phyloP scores from a whole-genome alignment of 805 yeast species.

The Starmerella powellii region DNA sequence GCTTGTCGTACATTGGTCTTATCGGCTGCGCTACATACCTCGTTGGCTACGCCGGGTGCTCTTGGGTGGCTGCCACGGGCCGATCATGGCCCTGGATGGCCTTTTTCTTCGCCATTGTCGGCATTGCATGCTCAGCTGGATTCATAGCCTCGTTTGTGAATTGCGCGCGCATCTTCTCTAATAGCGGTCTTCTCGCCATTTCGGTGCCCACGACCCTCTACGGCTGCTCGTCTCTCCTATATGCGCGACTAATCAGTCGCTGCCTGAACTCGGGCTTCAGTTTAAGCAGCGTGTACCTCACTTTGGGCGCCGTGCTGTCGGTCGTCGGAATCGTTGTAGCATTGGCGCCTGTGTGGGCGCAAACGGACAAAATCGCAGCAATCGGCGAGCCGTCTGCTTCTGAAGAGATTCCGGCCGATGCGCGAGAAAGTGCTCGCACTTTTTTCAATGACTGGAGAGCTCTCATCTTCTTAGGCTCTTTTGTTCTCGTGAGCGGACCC shows the following conservation, averaged over 20 bases:
- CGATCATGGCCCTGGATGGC: constrained; percentile 23
- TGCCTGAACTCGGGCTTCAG: background rate
- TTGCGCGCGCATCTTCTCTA: constrained; percentile 77
- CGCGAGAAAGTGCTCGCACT: constrained; percentile 19
- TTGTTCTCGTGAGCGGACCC: constrained; percentile 67
- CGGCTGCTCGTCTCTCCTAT: constrained; percentile 69
- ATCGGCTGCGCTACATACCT: constrained; percentile 48
- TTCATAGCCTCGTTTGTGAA: constrained; percentile 37
- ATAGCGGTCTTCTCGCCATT: constrained; percentile 64
- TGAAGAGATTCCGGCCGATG: background rate
- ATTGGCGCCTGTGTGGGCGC: constrained; percentile 21
- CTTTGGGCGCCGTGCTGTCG: constrained; percentile 22
- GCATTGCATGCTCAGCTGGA: constrained; percentile 31
- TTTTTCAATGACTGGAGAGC: constrained; percentile 27
- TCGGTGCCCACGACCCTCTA: constrained; percentile 80
- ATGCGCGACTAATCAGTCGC: constrained; percentile 43
- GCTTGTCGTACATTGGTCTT: constrained; percentile 60
- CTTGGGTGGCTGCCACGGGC: constrained; percentile 8
- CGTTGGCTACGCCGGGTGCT: constrained; percentile 50
- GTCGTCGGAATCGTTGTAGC: constrained; percentile 23
- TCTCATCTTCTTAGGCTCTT: constrained; percentile 49
- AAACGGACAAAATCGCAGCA: constrained; percentile 6
- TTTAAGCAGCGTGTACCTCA: constrained; percentile 11
- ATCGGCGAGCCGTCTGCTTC: background rate
- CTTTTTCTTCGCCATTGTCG: constrained; percentile 28